Evolutionary conservation across 2,329 filamentous ascomycete genomes (phyloP).

Genomic region (Beauveria varroae): DNA sequence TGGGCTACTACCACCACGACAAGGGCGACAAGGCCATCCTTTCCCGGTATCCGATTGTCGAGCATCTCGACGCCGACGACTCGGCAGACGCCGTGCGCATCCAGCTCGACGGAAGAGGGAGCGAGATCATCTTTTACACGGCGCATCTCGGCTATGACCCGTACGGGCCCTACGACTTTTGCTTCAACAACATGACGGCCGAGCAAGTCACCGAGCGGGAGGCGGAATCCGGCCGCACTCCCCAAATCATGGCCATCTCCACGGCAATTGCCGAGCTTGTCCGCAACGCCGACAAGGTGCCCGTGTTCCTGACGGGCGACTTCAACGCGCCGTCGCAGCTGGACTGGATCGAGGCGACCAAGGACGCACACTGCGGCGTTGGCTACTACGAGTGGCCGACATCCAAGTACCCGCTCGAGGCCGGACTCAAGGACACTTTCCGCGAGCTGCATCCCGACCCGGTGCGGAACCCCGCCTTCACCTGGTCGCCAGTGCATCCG

Average conservation of each 20-base stretch:
- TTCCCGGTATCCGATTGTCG: conserved; percentile 31
- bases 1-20: conserved; percentile 32
- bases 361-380: conserved; percentile 29
- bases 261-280: conserved; percentile 25
- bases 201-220: conserved; percentile 28
- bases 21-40: conserved; percentile 27
- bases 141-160: conserved; percentile 30
- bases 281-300: conserved; percentile 22
- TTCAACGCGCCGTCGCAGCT: conserved; percentile 38
- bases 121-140: conserved; percentile 28
- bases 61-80: conserved; percentile 20
- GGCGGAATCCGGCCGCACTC: conserved; percentile 28
- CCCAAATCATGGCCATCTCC: conserved; percentile 29
- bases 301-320: conserved; percentile 32
- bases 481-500: conserved; percentile 35
- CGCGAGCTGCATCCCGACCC: conserved; percentile 30
- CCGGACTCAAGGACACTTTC: conserved; percentile 33
- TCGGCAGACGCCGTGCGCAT: conserved; percentile 26
- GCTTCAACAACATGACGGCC: conserved; percentile 27
- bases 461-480: conserved; percentile 23
- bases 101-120: conserved; percentile 24
- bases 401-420: conserved; percentile 25
- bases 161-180: conserved; percentile 37
- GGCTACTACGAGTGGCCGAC: conserved; percentile 30
- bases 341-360: conserved; percentile 29